Percentiles rank a stretch among this genome's conserved stretches.
These are phyloP conservation scores for Penstemon barbatus DNA, from an alignment of 257 asterid species.

Conservation along the genomic window DNA sequence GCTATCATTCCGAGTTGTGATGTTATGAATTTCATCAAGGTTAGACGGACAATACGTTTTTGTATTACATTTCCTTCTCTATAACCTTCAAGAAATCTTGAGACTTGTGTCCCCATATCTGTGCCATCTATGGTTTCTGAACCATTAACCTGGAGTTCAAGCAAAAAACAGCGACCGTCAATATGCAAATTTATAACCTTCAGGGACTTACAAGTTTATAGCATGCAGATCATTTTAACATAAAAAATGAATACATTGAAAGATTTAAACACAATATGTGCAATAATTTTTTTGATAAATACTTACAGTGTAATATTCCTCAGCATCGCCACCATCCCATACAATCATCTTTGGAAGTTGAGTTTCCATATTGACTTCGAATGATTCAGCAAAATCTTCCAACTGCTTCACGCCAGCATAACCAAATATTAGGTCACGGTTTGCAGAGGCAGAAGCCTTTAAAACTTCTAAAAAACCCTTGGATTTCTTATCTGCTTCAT, in stretches of 20 bases:
- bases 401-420: constrained; percentile 78
- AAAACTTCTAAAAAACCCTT: constrained; percentile 50
- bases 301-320: constrained; percentile 69
- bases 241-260: too few relatives aligned
- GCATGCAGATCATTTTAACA: not conserved
- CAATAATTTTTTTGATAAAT: not conserved
- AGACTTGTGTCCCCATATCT: constrained; percentile 55
- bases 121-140: constrained; percentile 64
- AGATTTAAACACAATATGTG: too few relatives aligned
- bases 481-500: constrained; percentile 63
- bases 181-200: not conserved
- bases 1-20: constrained; percentile 47
- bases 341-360: constrained; percentile 76
- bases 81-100: constrained; percentile 68
- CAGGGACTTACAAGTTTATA: not conserved
- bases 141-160: constrained; percentile 57
- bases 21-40: constrained; percentile 47
- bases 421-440: constrained; percentile 83
- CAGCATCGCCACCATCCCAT: constrained; percentile 68
- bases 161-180: constrained; percentile 9
- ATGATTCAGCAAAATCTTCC: constrained; percentile 72
- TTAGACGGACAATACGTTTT: constrained; percentile 51
- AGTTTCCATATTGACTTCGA: constrained; percentile 57
- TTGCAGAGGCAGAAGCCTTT: constrained; percentile 91
- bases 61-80: constrained; percentile 66